These are phyloP conservation scores for Passalora sequoiae DNA, from an alignment of 2,329 filamentous ascomycete genomes.

Conservation along the genomic window DNA sequence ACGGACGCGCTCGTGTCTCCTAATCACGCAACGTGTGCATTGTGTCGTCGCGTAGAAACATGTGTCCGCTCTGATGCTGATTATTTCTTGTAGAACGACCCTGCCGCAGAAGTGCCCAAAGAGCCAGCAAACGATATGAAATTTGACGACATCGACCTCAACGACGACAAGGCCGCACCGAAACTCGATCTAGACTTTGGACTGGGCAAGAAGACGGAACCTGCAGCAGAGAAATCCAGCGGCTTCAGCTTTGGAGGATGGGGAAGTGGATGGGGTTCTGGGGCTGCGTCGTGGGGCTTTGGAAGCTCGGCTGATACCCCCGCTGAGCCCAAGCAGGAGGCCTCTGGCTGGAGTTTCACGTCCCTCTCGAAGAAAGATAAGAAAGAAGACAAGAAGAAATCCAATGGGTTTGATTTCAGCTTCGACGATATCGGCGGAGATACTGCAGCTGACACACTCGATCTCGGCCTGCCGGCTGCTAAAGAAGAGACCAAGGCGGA, in stretches of 20 bases:
- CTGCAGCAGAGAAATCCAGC: conserved; percentile 27
- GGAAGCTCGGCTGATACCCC: conserved; percentile 19
- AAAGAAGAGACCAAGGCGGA: conserved; percentile 22
- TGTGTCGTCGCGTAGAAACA: conserved; percentile 7
- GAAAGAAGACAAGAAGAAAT: conserved; percentile 32
- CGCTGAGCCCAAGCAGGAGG: conserved; percentile 23
- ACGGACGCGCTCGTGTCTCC: conserved; percentile 12
- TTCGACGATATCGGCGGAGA: conserved; percentile 21
- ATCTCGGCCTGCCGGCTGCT: conserved; percentile 20
- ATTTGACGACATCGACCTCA: conserved; percentile 45
- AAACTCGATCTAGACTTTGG: conserved; percentile 47
- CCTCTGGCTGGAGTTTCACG: conserved; percentile 25
- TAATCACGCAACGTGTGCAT: conserved; percentile 15
- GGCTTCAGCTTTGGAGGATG: conserved; percentile 34
- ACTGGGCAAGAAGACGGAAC: conserved; percentile 21
- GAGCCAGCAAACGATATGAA: conserved; percentile 35
- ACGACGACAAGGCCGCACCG: conserved; percentile 41
- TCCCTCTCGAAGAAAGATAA: conserved; percentile 29
- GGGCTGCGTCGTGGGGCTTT: conserved; percentile 34
- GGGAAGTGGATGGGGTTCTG: conserved; percentile 32
- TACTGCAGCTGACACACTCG: conserved; percentile 15
- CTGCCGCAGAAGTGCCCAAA: conserved; percentile 19
- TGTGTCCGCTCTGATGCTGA: conserved; percentile 18
- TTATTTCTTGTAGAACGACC: conserved; percentile 22
- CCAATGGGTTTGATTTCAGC: conserved; percentile 31